Percentiles rank a stretch among this genome's conserved stretches.
phyloP scores from a whole-genome alignment of 2,329 filamentous ascomycete genomes.

The Aspergillus transmontanensis region DNA sequence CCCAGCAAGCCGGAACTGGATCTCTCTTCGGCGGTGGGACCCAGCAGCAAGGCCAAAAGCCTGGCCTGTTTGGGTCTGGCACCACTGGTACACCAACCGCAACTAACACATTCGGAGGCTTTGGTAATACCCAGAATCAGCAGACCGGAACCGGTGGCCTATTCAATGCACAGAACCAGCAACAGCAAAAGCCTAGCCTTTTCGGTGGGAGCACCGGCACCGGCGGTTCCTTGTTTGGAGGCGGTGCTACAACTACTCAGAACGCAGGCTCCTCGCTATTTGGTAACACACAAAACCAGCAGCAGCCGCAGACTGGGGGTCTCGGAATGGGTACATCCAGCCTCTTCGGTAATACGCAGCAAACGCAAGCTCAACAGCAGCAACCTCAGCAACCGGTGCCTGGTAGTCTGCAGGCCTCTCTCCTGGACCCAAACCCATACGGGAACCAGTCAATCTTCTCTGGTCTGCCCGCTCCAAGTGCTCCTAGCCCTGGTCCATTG shows the following conservation, averaged over 20 bases:
- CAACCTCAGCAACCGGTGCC: conserved; percentile 48
- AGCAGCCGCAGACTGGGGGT: conserved; percentile 37
- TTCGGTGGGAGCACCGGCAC: conserved; percentile 51
- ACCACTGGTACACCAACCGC: conserved; percentile 27
- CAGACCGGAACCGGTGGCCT: conserved; percentile 42
- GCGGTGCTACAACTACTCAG: conserved; percentile 27
- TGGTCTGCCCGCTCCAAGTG: conserved; percentile 64
- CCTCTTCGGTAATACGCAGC: conserved; percentile 58
- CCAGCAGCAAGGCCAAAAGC: conserved; percentile 37
- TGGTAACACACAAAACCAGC: conserved; percentile 47
- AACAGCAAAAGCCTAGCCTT: conserved; percentile 58
- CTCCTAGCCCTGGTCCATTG: conserved; percentile 79
- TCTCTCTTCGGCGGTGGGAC: conserved; percentile 39
- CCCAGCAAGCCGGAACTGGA: conserved; percentile 34
- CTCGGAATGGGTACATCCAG: conserved; percentile 39
- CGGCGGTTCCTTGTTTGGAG: conserved; percentile 52
- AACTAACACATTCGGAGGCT: conserved; percentile 37
- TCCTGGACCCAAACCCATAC: conserved; percentile 84
- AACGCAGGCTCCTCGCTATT: conserved; percentile 59
- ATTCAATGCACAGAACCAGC: conserved; percentile 52
- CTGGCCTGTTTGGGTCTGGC: conserved; percentile 46
- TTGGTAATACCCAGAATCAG: conserved; percentile 49
- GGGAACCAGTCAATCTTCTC: conserved; percentile 85
- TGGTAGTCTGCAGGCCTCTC: conserved; percentile 69
- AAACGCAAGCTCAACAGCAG: conserved; percentile 55